Conservation (phyloP, 176 grass and related monocot species). For the Areca catechu region DNA sequence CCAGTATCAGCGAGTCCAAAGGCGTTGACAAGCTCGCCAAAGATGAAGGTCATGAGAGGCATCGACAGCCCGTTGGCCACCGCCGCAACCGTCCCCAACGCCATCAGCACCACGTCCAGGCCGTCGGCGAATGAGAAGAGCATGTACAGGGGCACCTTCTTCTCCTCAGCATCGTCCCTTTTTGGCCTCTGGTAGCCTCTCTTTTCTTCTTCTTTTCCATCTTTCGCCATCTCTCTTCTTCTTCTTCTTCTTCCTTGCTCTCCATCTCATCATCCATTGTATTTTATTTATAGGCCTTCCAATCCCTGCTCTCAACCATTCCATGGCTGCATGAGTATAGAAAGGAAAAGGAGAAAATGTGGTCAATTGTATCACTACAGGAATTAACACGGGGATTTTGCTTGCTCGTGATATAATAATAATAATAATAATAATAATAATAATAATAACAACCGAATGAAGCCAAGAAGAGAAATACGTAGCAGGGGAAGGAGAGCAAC, state of each 20-base stretch:
- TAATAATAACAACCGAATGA: no score
- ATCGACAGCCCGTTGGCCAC: constrained; percentile 54
- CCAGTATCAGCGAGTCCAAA: constrained; percentile 30
- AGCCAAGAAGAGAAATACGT: no score
- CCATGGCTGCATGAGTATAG: no score
- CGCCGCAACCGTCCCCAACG: constrained; percentile 26
- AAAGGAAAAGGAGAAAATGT: no score
- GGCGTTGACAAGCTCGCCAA: constrained; percentile 58
- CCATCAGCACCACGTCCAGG: constrained; percentile 48
- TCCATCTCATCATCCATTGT: not conserved
- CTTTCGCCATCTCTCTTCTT: not conserved
- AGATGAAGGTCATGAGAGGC: constrained; percentile 71
- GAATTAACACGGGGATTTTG: no score
- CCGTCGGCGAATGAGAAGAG: constrained; percentile 54
- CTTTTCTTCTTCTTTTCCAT: not conserved
- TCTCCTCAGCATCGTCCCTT: not conserved
- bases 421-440: no score
- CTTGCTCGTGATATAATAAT: no score
- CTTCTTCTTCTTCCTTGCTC: not conserved
- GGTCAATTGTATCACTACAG: no score
- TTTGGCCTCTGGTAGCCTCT: not conserved
- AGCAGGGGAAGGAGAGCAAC: no score
- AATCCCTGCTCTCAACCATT: no score
- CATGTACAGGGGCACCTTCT: constrained; percentile 37
- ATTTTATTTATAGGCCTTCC: no score